A percentile compares a stretch with the other conserved stretches of the same genome.
Conservation (phyloP, 2,329 filamentous ascomycete genomes). For the Ceratocystis colombiana region DNA sequence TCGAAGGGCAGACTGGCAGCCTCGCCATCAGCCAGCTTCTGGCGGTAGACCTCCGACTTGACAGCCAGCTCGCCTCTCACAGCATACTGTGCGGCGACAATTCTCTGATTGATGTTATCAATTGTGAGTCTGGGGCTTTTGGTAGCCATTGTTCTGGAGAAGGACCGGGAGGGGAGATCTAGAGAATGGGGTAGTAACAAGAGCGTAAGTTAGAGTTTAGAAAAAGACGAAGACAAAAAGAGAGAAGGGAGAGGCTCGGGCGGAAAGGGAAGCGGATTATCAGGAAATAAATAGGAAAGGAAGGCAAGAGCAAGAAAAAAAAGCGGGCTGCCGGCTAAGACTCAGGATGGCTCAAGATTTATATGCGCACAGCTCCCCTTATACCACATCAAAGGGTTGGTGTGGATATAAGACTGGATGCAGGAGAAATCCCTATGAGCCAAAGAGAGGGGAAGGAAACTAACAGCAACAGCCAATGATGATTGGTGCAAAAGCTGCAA, state of each 20-base stretch:
- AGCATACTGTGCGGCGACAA: conserved; percentile 84
- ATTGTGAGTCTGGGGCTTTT: conserved; percentile 49
- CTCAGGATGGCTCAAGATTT: conserved; percentile 1
- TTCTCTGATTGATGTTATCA: conserved; percentile 85
- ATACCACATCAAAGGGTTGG: neutral
- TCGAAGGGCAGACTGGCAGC: conserved; percentile 62
- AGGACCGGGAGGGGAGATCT: conserved; percentile 18
- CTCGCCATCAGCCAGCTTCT: conserved; percentile 53
- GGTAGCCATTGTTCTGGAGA: conserved; percentile 32
- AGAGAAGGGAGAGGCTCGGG: neutral
- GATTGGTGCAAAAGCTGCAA: conserved; percentile 1
- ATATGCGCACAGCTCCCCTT: neutral
- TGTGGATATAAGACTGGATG: neutral
- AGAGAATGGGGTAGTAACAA: neutral
- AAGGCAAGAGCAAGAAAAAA: neutral
- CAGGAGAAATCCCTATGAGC: neutral
- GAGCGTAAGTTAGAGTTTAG: neutral
- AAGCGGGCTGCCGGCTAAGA: neutral
- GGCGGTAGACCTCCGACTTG: conserved; percentile 83
- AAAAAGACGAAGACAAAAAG: neutral
- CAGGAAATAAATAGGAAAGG: neutral
- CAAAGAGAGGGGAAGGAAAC: neutral
- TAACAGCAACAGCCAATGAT: neutral
- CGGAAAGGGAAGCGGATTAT: neutral
- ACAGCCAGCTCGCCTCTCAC: conserved; percentile 92